phyloP scores from a whole-genome alignment of 208 protist species.

The Wallacemonas sp. region DNA sequence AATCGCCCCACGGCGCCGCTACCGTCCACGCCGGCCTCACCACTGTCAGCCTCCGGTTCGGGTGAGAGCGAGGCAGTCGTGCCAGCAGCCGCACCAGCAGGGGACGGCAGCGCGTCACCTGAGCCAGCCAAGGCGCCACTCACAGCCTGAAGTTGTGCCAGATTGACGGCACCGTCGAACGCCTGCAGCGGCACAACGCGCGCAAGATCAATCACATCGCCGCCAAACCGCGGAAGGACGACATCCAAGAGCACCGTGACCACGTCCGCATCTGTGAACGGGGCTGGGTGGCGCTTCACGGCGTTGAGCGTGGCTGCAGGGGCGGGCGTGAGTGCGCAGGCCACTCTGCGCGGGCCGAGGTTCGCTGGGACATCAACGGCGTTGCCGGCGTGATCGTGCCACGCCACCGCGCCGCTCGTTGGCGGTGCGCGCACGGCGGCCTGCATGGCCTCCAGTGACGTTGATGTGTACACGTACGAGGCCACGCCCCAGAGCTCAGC shows the following conservation, averaged over 20 bases:
- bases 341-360: too few relatives aligned
- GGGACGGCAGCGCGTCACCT: too few relatives aligned
- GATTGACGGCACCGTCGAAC: neutral
- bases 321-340: neutral
- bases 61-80: too few relatives aligned
- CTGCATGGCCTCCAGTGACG: neutral
- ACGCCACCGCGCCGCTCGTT: neutral
- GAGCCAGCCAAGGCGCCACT: neutral
- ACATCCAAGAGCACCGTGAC: neutral
- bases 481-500: slow-evolving; percentile 1
- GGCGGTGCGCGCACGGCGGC: neutral
- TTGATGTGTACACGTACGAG: neutral
- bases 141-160: neutral
- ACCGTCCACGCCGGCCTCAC: neutral
- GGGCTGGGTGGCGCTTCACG: neutral
- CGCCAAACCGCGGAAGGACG: neutral
- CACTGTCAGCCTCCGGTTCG: neutral
- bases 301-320: neutral
- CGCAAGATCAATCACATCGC: neutral
- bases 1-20: neutral
- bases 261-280: neutral
- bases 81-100: too few relatives aligned
- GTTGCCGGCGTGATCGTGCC: neutral
- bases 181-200: neutral
- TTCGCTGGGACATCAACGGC: neutral